Evolutionary conservation across 2,329 filamentous ascomycete genomes (phyloP).

Genomic region (Alternaria longipes): DNA sequence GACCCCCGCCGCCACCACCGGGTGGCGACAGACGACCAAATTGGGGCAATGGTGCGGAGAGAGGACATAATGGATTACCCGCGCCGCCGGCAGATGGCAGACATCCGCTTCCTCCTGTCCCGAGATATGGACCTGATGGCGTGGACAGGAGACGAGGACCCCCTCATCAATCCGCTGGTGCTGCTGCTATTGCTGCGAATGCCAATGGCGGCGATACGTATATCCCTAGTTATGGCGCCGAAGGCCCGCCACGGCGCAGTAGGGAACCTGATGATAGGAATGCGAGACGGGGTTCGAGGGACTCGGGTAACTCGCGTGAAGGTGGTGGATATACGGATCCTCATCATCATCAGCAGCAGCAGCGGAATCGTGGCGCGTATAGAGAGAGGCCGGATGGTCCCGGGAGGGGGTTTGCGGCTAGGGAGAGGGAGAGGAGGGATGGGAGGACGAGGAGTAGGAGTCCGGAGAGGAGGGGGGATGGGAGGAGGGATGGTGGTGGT

Average conservation of each 20-base stretch:
- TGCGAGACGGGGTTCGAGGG: slow-evolving; percentile 40
- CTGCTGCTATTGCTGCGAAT: not conserved
- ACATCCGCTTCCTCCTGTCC: slow-evolving; percentile 47
- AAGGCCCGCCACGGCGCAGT: slow-evolving; percentile 44
- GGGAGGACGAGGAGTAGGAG: slow-evolving; percentile 47
- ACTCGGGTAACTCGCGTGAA: slow-evolving; percentile 46
- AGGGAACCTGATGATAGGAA: slow-evolving; percentile 48
- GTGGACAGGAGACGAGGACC: slow-evolving; percentile 36
- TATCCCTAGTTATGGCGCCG: slow-evolving; percentile 54
- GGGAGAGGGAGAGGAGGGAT: slow-evolving; percentile 32
- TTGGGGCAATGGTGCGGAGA: slow-evolving; percentile 42
- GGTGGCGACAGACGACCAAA: slow-evolving; percentile 42
- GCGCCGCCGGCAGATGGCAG: slow-evolving; percentile 50
- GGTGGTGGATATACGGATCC: slow-evolving; percentile 40
- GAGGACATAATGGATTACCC: slow-evolving; percentile 38
- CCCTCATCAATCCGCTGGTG: not conserved
- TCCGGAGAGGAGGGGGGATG: slow-evolving; percentile 41
- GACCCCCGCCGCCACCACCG: slow-evolving; percentile 47
- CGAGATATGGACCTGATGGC: slow-evolving; percentile 42
- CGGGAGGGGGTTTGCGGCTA: no score
- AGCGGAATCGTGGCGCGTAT: slow-evolving; percentile 34
- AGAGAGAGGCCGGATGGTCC: no score
- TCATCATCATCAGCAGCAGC: slow-evolving; percentile 21
- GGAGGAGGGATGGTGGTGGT: no score
- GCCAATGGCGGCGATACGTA: slow-evolving; percentile 53